Evolutionary conservation across 345 rosid genomes (phyloP), one percentile per base, ranked within the genome.

Genomic region (Draba incana): DNA sequence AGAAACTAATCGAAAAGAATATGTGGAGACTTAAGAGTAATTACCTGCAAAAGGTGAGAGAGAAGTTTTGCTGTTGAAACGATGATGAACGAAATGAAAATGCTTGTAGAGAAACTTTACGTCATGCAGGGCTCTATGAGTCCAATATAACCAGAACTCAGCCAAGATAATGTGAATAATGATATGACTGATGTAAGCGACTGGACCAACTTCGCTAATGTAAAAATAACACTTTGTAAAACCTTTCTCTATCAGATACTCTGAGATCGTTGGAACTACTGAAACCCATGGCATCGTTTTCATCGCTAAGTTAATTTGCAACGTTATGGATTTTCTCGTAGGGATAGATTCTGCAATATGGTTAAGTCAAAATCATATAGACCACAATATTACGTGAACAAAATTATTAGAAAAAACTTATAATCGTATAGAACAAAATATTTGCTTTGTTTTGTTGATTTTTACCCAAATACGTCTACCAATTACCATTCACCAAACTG

Each of bases 11-110:
- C 6, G 10, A 45, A 15, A 15, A 15, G 10, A 45, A 45, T 6
- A 15, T 15, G 27, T 57, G 23, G 14, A 57, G 30, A 37, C 4
- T 30, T 1, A 38, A 46, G 10, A 42, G 1, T 10, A 24, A 15
- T 24, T 64, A 53, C 70, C 51, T 25, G 61, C 70, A 41, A 66
- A 53, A 28, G 70, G 70, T 37, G 70, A 66, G 27, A 66, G 42
- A 3, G 60, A 39, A 41, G 48, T 52, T 27, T 39, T 28, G 30
- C 4, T 28, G 31, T 52, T 31, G 41, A 42, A 66, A 10, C 51
- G 51, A 52, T 53, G 70, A 28, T 66, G 61, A 52, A 53, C 52
- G 3, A 12, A 8, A 28, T 66, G 61, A 43, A 64, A 53, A 43
- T 52, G 20, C 8, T 66, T 66, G 28, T 66, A 66, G 28, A 66